These are phyloP conservation scores for Pyrenochaeta sp. DNA, from an alignment of 2,329 filamentous ascomycete species.

Conservation along the genomic window DNA sequence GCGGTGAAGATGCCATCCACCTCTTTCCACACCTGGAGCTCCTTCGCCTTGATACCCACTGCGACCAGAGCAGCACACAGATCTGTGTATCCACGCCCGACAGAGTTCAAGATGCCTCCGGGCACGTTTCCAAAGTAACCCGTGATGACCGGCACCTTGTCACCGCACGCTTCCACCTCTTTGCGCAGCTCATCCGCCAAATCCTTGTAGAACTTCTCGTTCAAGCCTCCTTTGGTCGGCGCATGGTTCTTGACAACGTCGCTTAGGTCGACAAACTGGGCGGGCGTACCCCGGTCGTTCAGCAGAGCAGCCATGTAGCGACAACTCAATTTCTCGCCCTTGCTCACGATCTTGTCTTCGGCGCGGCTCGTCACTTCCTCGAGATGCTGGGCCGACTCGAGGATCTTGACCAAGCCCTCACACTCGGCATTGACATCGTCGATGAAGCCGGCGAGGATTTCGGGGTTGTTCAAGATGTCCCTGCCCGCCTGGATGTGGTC, in stretches of 20 bases:
- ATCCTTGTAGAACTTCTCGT: constrained; percentile 57
- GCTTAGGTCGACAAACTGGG: constrained; percentile 89
- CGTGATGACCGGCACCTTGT: constrained; percentile 65
- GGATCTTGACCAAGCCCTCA: constrained; percentile 76
- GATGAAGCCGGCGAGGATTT: constrained; percentile 63
- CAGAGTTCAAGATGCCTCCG: constrained; percentile 86
- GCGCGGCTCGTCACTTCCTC: constrained; percentile 60
- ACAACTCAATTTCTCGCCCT: constrained; percentile 95
- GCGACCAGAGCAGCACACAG: constrained; percentile 91
- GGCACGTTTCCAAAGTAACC: constrained; percentile 96
- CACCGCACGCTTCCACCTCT: constrained; percentile 52
- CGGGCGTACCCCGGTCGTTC: constrained; percentile 79
- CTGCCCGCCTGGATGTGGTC: constrained; percentile 82
- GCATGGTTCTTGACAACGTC: constrained; percentile 74
- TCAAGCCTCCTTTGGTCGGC: constrained; percentile 45
- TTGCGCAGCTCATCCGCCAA: constrained; percentile 52
- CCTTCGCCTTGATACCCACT: constrained; percentile 83
- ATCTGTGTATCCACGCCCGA: constrained; percentile 96
- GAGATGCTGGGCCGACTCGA: constrained; percentile 67
- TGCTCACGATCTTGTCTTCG: constrained; percentile 81
- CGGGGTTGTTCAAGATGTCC: constrained; percentile 49
- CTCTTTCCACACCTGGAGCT: constrained; percentile 98
- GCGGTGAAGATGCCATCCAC: constrained; percentile 93
- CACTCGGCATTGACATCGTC: constrained; percentile 80
- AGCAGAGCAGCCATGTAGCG: constrained; percentile 87